Conservation (phyloP, 345 rosid species). For the Arabidopsis suecica region DNA sequence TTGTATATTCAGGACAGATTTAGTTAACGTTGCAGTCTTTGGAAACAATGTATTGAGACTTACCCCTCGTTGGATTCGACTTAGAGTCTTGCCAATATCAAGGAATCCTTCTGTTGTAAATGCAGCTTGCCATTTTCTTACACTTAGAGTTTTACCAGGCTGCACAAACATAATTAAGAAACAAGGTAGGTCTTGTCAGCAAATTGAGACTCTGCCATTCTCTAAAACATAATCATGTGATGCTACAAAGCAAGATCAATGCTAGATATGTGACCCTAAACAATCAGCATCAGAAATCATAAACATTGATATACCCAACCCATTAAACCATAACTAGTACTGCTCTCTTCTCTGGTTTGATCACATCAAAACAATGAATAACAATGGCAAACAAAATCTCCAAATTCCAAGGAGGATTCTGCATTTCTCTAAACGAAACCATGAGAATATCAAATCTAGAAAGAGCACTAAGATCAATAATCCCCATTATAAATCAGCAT, state of each 20-base stretch:
- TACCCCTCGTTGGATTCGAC: conserved; percentile 88
- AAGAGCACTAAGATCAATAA: not conserved
- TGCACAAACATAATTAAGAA: conserved; percentile 45
- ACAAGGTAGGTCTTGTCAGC: conserved; percentile 21
- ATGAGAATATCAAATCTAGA: conserved; percentile 2
- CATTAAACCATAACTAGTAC: conserved; percentile 5
- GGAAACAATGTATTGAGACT: conserved; percentile 17
- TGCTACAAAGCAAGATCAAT: not conserved
- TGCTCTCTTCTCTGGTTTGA: conserved; percentile 6
- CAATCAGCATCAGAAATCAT: not conserved
- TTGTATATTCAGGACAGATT: not conserved
- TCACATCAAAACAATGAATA: conserved; percentile 15
- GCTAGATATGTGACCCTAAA: not conserved
- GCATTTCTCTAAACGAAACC: not conserved
- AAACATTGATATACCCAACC: not conserved
- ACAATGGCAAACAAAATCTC: not conserved
- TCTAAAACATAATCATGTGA: conserved; percentile 7
- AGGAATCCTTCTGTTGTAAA: conserved; percentile 77
- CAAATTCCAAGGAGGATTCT: conserved; percentile 7
- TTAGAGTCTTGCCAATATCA: conserved; percentile 80
- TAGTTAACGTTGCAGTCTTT: not conserved
- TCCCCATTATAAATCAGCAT: not conserved
- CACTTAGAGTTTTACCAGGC: conserved; percentile 98
- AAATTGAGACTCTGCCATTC: not conserved
- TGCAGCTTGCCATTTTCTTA: conserved; percentile 96